A percentile compares a stretch with the other conserved stretches of the same genome.
phyloP scores from a whole-genome alignment of 1,284 basidiomycete genomes.

The Cryptococcus sp. region DNA sequence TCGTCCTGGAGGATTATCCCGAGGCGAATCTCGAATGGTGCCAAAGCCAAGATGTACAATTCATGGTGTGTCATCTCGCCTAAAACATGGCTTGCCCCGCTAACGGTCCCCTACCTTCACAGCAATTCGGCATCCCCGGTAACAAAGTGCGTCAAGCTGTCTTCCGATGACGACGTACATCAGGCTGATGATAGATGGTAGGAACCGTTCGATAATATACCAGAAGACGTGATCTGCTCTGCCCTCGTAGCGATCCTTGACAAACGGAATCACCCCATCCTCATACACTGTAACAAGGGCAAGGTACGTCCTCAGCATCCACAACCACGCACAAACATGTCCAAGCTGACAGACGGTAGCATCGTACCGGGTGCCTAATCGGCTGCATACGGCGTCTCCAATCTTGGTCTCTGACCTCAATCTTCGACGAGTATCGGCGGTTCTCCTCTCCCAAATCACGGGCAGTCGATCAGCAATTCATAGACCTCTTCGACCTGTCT shows the following conservation, averaged over 20 bases:
- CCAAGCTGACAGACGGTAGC: conserved; percentile 34
- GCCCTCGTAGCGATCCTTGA: conserved; percentile 60
- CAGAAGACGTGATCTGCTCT: conserved; percentile 59
- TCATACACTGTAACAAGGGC: conserved; percentile 64
- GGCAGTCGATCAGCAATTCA: conserved; percentile 60
- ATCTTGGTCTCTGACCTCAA: conserved; percentile 58
- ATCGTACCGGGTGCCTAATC: conserved; percentile 61
- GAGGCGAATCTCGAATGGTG: conserved; percentile 57
- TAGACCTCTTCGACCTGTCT: conserved; percentile 55
- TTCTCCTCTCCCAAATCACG: conserved; percentile 58
- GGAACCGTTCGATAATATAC: conserved; percentile 58
- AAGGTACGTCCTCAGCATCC: conserved; percentile 48
- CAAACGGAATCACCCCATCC: conserved; percentile 58
- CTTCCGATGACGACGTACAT: neutral
- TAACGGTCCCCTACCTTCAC: conserved; percentile 3
- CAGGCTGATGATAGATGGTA: conserved; percentile 9
- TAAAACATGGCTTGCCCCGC: neutral
- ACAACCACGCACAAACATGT: neutral
- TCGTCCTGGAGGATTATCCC: conserved; percentile 60
- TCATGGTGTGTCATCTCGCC: conserved; percentile 40
- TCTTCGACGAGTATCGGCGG: conserved; percentile 60
- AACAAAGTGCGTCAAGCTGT: conserved; percentile 55
- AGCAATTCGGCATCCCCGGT: conserved; percentile 61
- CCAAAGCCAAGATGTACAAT: conserved; percentile 49
- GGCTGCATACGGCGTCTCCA: conserved; percentile 60